These are phyloP conservation scores for Ogataea haglerorum DNA, from an alignment of 805 yeast species.

Conservation along the genomic window DNA sequence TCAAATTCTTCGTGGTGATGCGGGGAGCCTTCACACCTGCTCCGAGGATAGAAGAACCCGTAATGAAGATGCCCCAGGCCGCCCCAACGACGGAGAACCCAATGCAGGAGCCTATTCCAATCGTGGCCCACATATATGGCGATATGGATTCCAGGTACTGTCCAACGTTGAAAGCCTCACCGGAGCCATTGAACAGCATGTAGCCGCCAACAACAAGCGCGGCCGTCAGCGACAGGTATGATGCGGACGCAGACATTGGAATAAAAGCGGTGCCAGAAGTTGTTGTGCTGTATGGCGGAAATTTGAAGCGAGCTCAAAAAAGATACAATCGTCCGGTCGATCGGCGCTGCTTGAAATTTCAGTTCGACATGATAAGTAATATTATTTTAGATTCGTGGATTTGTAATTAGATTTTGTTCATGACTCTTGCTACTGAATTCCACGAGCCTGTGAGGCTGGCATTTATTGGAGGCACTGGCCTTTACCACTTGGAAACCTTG, in stretches of 20 bases:
- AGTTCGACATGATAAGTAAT: background rate
- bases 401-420: conserved; percentile 1
- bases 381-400: background rate
- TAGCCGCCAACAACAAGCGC: conserved; percentile 39
- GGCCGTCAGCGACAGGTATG: conserved; percentile 29
- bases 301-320: conserved; percentile 2
- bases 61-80: conserved; percentile 98
- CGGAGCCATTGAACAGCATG: conserved; percentile 85
- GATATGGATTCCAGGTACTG: conserved; percentile 79
- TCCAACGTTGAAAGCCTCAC: conserved; percentile 90
- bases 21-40: conserved; percentile 98
- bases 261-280: conserved; percentile 6
- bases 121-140: conserved; percentile 95
- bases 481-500: conserved; percentile 78
- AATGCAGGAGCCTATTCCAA: conserved; percentile 87
- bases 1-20: conserved; percentile 94
- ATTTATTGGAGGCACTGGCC: conserved; percentile 97
- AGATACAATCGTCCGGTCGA: conserved; percentile 7
- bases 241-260: conserved; percentile 13
- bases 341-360: conserved; percentile 1
- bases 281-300: conserved; percentile 13
- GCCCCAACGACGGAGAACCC: conserved; percentile 96
- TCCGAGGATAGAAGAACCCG: conserved; percentile 92
- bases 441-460: conserved; percentile 74
- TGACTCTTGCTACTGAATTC: conserved; percentile 34